Evolutionary conservation across 2,329 filamentous ascomycete species (phyloP), one percentile per base, ranked within the genome.

Genomic region (Aspergillus niger): DNA sequence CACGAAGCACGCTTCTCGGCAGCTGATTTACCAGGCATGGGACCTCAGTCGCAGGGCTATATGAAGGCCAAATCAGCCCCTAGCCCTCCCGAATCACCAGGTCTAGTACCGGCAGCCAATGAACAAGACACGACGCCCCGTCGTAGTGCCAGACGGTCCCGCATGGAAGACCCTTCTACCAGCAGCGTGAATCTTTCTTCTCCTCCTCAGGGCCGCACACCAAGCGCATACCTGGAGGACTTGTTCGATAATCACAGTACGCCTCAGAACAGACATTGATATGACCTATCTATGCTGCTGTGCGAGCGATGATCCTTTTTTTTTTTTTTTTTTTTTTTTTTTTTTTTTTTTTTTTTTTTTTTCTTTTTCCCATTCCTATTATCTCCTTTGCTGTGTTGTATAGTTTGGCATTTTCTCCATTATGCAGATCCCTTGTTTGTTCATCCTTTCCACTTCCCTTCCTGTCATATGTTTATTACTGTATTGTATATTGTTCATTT

Each of bases 141-240:
- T 28, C 69, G 72, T 58, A 69, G 63, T 30, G 55, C 67, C 32
- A 60, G 66, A 17, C 67, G 69, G 28, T 74, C 71, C 20, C 71
- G 77, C 61, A 65, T 67, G 17, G 74, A 67, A 55, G 74, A 67
- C 52, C 65, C 68, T 11, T 76, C 76, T 22, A 76, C 83, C 47
- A 92, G 88, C 72, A 89, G 87, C 4, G 72, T 93, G 63, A 85
- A 84, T 62, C 69, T 88, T 32, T 89, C 87, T 63, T 82, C 85
- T 58, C 83, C 89, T 3, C 82, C 86, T 13, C 89, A 86, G 56
- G 87, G 87, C 59, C 83, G 93, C 59, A 90, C 92, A 15, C 94
- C 94, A 0, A 96, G 91, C 74, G 91, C 92, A 17, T 97, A 92
- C 73, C 81, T 98, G 41, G 93, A 98, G 61, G 92, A 97, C 74